Percentiles rank a stretch among this genome's conserved stretches.
phyloP scores from a whole-genome alignment of 495 filamentous ascomycete species.

The Talaromyces thailandensis region DNA sequence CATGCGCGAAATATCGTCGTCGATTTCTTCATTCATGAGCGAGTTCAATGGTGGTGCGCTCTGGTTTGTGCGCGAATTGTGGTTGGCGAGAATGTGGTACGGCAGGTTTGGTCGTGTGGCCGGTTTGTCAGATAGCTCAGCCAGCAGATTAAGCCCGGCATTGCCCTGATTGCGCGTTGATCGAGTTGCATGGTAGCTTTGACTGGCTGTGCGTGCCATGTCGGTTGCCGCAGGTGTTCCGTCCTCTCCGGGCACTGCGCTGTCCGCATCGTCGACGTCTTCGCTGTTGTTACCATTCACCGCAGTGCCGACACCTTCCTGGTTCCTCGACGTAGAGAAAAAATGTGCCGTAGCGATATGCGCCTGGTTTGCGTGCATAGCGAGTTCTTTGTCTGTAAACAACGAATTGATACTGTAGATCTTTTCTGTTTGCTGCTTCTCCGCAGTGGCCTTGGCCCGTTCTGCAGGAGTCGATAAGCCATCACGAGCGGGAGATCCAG shows the following conservation, averaged over 20 bases:
- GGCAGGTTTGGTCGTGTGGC: slow-evolving; percentile 56
- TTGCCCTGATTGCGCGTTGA: slow-evolving; percentile 54
- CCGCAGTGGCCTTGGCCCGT: slow-evolving; percentile 29
- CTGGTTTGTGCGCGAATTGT: slow-evolving; percentile 34
- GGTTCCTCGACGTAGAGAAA: slow-evolving; percentile 43
- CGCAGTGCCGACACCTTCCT: slow-evolving; percentile 30
- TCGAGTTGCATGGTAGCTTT: slow-evolving; percentile 58
- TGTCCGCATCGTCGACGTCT: slow-evolving; percentile 36
- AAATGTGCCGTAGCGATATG: slow-evolving; percentile 55
- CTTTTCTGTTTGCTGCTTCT: slow-evolving; percentile 35
- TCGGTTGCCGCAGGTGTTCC: slow-evolving; percentile 44
- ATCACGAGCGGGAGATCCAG: slow-evolving; percentile 59
- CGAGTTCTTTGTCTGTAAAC: slow-evolving; percentile 89
- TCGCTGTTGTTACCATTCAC: slow-evolving; percentile 35
- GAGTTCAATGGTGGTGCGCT: slow-evolving; percentile 41
- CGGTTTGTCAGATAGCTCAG: slow-evolving; percentile 54
- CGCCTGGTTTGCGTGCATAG: slow-evolving; percentile 61
- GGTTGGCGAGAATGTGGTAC: slow-evolving; percentile 46
- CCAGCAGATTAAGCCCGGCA: slow-evolving; percentile 49
- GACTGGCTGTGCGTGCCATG: slow-evolving; percentile 65
- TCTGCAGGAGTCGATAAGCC: slow-evolving; percentile 40
- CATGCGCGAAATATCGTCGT: slow-evolving; percentile 52
- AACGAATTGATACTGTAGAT: slow-evolving; percentile 78
- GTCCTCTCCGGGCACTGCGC: slow-evolving; percentile 43
- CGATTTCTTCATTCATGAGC: slow-evolving; percentile 47